phyloP scores from a whole-genome alignment of 2,329 filamentous ascomycete genomes.

The Fusarium udum region DNA sequence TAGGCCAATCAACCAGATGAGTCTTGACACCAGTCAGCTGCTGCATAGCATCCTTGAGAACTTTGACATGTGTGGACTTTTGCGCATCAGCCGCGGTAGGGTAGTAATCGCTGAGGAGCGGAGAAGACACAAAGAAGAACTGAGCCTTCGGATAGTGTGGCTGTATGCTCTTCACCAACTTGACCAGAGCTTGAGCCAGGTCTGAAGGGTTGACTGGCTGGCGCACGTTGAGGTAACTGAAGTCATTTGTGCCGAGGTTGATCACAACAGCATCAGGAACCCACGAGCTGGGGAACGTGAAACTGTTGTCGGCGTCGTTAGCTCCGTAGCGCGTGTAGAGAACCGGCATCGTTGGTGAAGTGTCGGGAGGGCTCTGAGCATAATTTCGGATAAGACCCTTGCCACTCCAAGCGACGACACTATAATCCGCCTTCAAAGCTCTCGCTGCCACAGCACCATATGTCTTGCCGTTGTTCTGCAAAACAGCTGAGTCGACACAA shows the following conservation, averaged over 20 bases:
- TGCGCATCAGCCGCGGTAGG: slow-evolving; percentile 50
- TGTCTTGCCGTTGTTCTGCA: slow-evolving; percentile 53
- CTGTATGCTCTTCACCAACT: slow-evolving; percentile 41
- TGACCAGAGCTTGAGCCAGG: slow-evolving; percentile 42
- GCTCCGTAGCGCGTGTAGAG: slow-evolving; percentile 55
- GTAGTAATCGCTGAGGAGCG: slow-evolving; percentile 52
- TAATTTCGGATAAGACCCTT: slow-evolving; percentile 56
- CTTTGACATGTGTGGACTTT: slow-evolving; percentile 49
- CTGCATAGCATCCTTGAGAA: slow-evolving; percentile 47
- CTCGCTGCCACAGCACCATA: slow-evolving; percentile 55
- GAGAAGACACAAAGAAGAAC: slow-evolving; percentile 53
- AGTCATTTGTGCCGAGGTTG: slow-evolving; percentile 57
- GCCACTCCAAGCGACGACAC: slow-evolving; percentile 55
- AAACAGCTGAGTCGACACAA: slow-evolving; percentile 51
- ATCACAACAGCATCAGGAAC: slow-evolving; percentile 52
- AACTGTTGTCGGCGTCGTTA: slow-evolving; percentile 50
- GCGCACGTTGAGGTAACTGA: slow-evolving; percentile 47
- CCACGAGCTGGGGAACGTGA: slow-evolving; percentile 47
- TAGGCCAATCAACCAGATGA: slow-evolving; percentile 54
- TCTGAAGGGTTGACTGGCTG: slow-evolving; percentile 42
- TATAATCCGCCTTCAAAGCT: slow-evolving; percentile 54
- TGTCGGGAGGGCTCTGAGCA: slow-evolving; percentile 42
- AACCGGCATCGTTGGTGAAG: slow-evolving; percentile 50
- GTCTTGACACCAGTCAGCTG: slow-evolving; percentile 45
- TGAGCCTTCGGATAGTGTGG: slow-evolving; percentile 48